Base-by-base conservation (phyloP, 2,329 filamentous ascomycete species). In the Alternaria triticimaculans region DNA sequence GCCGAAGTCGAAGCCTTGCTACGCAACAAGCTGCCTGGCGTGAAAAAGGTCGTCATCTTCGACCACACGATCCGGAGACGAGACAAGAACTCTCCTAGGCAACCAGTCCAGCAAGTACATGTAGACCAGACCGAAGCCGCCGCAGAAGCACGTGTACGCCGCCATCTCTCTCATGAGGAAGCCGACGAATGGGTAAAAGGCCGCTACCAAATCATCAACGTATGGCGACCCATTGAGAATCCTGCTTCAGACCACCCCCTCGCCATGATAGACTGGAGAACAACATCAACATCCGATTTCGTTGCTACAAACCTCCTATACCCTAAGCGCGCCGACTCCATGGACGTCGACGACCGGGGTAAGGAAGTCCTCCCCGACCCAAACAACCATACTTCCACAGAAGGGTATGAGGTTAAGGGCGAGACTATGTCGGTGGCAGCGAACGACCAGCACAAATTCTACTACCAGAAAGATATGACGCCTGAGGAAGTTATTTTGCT, bases 111-210 rank as follows among this genome's bases (percentile, higher is more conserved):
- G 75, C 87, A 88, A 68, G 88, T 92, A 0, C 90, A 92, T 65
- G 89, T 92, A 14, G 90, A 93, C 72, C 90, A 92, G 79, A 92
- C 90, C 0, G 87, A 89, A 0, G 78, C 72, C 0, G 90, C 90
- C 0, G 88, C 89, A 0, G 87, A 85, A 63, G 84, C 79, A 1
- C 85, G 90, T 12, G 89, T 92, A 14, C 83, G 87, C 2, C 82
- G 88, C 1, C 90, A 92, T 69, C 67, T 90, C 0, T 82, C 85
- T 0, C 78, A 76, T 3, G 82, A 83, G 2, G 87, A 89, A 69
- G 87, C 84, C 0, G 87, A 89, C 26, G 82, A 84, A 58, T 78
- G 91, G 10, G 68, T 91, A 3, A 82, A 83, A 60, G 83, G 84
- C 8, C 83, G 90, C 6, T 90, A 87, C 72, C 88, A 90, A 72